phyloP scores from a whole-genome alignment of 805 yeast species.

The Ascoidea asiatica region DNA sequence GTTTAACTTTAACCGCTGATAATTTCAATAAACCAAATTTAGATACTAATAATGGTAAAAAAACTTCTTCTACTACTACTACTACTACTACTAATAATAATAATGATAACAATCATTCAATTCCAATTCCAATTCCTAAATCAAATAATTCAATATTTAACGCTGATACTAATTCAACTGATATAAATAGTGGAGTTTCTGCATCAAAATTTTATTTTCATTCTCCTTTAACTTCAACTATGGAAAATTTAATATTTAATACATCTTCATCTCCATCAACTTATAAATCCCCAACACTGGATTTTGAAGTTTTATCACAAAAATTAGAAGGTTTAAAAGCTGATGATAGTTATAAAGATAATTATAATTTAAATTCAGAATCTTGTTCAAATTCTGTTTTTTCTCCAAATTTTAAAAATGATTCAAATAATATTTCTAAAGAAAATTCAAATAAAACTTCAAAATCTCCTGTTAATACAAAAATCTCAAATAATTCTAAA shows the following conservation, averaged over 20 bases:
- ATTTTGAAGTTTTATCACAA: background rate
- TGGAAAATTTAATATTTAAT: background rate
- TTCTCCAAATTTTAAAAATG: background rate
- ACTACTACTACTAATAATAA: background rate
- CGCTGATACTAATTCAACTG: background rate
- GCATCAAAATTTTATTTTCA: background rate
- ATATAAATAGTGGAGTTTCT: no score
- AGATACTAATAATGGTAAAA: background rate
- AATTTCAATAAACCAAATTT: background rate
- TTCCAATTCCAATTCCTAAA: background rate
- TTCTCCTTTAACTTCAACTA: background rate
- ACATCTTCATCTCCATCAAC: background rate
- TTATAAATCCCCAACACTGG: no score
- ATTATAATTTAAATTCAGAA: background rate
- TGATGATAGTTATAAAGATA: background rate
- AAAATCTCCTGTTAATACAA: background rate
- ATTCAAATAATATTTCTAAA: no score
- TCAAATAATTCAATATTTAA: no score
- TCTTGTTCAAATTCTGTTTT: background rate
- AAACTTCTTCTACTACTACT: background rate
- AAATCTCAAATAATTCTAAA: background rate
- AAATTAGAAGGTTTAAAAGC: background rate
- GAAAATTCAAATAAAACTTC: background rate
- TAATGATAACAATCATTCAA: background rate
- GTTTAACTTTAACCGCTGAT: no score